phyloP scores from a whole-genome alignment of 2,329 filamentous ascomycete genomes.

The Alternaria burnsii region DNA sequence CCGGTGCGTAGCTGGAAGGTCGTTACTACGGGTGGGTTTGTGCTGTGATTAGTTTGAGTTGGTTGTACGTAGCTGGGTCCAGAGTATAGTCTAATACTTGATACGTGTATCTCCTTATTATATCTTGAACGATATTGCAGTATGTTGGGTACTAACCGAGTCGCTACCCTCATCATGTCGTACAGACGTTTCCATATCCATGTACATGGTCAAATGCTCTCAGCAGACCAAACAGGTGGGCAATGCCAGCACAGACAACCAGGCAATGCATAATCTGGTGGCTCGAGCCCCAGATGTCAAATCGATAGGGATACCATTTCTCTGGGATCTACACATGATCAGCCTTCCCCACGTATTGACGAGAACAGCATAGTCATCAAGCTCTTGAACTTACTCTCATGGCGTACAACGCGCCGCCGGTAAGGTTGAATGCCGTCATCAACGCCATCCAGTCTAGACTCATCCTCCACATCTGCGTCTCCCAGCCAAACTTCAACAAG shows the following conservation, averaged over 20 bases:
- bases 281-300: background rate
- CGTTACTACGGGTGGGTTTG: constrained; percentile 57
- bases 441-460: background rate
- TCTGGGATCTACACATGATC: background rate
- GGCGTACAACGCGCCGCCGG: background rate
- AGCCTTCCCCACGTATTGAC: background rate
- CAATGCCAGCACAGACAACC: background rate
- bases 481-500: background rate
- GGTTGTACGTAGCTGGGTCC: background rate
- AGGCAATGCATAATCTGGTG: background rate
- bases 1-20: constrained; percentile 82
- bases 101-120: background rate
- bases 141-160: background rate
- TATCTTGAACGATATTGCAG: background rate
- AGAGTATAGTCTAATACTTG: background rate
- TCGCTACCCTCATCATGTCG: background rate
- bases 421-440: background rate
- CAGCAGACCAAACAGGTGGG: background rate
- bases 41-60: constrained; percentile 29
- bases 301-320: background rate
- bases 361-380: background rate
- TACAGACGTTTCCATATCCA: background rate
- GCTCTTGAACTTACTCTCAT: background rate
- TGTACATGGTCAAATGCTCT: background rate
- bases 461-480: background rate